phyloP scores from a whole-genome alignment of 306 rosid species.

The Fagus sylvatica region DNA sequence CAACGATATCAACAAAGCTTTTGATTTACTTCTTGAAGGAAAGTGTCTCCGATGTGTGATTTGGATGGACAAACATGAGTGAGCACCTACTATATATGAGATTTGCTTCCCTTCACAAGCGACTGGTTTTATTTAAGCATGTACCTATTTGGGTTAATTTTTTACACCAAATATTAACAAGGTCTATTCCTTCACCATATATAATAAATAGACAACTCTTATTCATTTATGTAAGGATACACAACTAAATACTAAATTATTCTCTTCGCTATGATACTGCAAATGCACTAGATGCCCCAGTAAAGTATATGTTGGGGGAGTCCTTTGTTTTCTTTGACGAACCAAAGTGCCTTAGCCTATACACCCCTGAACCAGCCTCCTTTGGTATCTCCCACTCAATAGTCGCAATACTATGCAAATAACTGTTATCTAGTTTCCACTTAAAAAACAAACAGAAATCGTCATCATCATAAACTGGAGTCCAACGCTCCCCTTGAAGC shows the following conservation, averaged over 20 bases:
- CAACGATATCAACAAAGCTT: conserved; percentile 78
- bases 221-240: conserved; percentile 16
- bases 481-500: conserved; percentile 61
- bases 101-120: too few species aligned
- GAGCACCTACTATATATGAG: not conserved
- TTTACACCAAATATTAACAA: not conserved
- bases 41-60: conserved; percentile 64
- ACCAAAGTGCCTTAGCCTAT: conserved; percentile 73
- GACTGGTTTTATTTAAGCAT: not conserved
- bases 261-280: conserved; percentile 47
- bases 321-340: conserved; percentile 45
- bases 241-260: not conserved
- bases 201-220: not conserved
- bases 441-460: conserved; percentile 65
- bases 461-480: conserved; percentile 62
- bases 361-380: conserved; percentile 51
- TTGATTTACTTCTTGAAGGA: conserved; percentile 63
- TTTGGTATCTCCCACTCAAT: conserved; percentile 76
- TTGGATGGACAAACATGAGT: conserved; percentile 54
- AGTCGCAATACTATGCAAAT: conserved; percentile 42
- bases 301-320: conserved; percentile 53
- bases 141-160: not conserved
- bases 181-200: not conserved
- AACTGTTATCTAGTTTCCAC: conserved; percentile 55
- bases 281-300: conserved; percentile 75